Evolutionary conservation across 208 protist genomes (phyloP), one percentile per base, ranked within the genome.

Genomic region (Naegleria gruberi): DNA sequence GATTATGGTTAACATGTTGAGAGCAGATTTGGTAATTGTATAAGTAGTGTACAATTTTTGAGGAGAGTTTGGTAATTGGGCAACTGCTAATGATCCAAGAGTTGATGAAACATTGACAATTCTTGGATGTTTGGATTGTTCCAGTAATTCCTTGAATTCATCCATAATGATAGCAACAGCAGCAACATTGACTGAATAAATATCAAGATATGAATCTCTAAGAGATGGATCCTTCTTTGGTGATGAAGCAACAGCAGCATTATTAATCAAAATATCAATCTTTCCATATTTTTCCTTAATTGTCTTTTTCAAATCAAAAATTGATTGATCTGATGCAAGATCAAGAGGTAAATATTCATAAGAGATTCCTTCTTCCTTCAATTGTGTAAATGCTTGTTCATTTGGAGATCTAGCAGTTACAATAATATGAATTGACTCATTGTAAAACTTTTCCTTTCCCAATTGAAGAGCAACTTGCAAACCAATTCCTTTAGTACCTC

Each of bases 241-340:
- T n/a, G n/a, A n/a, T n/a, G n/a, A 40, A 34, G 30, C n/a, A 73
- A 88, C 34, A 73, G 12, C 84, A 88, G 84, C 84, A 40, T 88
- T 88, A 23, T 88, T 88, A 10, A 88, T 88, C 7, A 88, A 23
- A 37, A 88, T 26, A 40, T 88, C 37, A 6, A 88, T 41, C 30
- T 73, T 73, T 45, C 84, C 84, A 88, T 77, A 73, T 23, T 57
- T 88, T 6, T 88, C 84, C 7, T 6, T 23, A 57, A 88, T 40
- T 12, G 8, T 44, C 7, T 57, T 7, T 26, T 10, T 40, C 34
- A n/a, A n/a, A n/a, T n/a, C n/a, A n/a, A n/a, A n/a, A n/a, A n/a
- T n/a, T n/a, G n/a, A n/a, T n/a, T n/a, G n/a, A n/a, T n/a, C n/a
- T n/a, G n/a, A n/a, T n/a, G n/a, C n/a, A n/a, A n/a, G n/a, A n/a